Evolutionary conservation across 306 rosid genomes (phyloP), one percentile per base, ranked within the genome.

Genomic region (Ormosia semicastrata): DNA sequence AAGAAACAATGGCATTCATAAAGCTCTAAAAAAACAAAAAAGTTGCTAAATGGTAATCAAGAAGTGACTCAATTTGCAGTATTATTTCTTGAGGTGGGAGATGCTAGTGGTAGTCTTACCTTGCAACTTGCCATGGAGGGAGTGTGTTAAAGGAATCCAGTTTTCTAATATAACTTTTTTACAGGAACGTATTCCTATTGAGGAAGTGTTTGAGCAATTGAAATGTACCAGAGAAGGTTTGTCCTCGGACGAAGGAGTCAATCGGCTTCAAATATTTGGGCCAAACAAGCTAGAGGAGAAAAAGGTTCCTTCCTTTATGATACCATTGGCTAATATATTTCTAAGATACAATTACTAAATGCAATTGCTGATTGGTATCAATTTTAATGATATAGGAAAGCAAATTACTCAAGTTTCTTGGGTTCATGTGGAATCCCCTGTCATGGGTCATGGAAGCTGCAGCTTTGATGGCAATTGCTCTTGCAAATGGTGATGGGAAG

Each of bases 401-500:
- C 96, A 95, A 95, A 81, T 0, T 95, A 3, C 97, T 95, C 78
- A 95, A 95, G 94, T 95, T 93, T 87, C 92, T 95, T 33, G 99
- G 99, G 80, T 95, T 95, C 81, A 95, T 95, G 99, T 95, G 99
- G 99, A 95, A 95, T 80, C 99, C 99, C 56, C 90, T 95, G 5
- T 95, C 99, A 73, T 95, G 99, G 99, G 99, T 95, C 81, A 95
- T 95, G 99, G 99, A 93, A 84, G 89, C 92, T 82, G 99, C 99
- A 2, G 99, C 98, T 70, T 13, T 95, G 0, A 95, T 95, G 99
- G 98, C 99, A 15, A 95, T 95, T 89, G 99, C 87, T 36, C 90
- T 95, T 69, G 99, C 99, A 62, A 95, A 95, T 73, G 99, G 99
- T n/a, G 85, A 18, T 0, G 93, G 94, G 44, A 84, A 50, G 90